Evolutionary conservation across 345 rosid genomes (phyloP).

Genomic region (Microcos paniculata): DNA sequence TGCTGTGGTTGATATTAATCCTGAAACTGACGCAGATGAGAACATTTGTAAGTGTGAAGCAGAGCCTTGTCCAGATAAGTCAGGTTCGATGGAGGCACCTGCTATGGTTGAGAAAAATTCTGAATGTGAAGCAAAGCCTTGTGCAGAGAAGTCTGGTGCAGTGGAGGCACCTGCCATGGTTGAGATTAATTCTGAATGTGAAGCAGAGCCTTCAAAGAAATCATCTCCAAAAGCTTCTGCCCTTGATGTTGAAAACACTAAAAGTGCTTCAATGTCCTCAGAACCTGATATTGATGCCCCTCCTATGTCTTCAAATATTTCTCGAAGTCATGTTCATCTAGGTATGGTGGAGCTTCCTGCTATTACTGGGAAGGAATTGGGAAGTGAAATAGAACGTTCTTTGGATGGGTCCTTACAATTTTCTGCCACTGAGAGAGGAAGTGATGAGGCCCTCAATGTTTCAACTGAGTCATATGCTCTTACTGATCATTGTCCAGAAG

Average conservation of each 20-base stretch:
- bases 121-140: background rate
- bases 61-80: background rate
- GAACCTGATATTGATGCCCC: slow-evolving; percentile 17
- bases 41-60: too few species aligned
- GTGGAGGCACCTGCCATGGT: slow-evolving; percentile 11
- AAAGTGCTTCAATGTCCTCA: background rate
- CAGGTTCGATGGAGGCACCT: background rate
- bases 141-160: background rate
- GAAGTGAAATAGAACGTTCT: background rate
- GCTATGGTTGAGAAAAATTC: background rate
- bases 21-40: too few species aligned
- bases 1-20: background rate
- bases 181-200: slow-evolving; percentile 1
- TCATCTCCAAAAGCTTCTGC: slow-evolving; percentile 9
- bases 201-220: slow-evolving; percentile 10
- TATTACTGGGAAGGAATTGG: background rate
- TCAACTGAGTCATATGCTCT: background rate
- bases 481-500: background rate
- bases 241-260: background rate
- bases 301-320: background rate
- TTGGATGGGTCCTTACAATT: background rate
- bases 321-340: background rate
- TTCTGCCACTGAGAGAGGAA: background rate
- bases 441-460: background rate
- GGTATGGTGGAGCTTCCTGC: background rate